A percentile compares a stretch with the other conserved stretches of the same genome.
phyloP scores from a whole-genome alignment of 1,139 yeast species.

The Zygoascus meyerae region DNA sequence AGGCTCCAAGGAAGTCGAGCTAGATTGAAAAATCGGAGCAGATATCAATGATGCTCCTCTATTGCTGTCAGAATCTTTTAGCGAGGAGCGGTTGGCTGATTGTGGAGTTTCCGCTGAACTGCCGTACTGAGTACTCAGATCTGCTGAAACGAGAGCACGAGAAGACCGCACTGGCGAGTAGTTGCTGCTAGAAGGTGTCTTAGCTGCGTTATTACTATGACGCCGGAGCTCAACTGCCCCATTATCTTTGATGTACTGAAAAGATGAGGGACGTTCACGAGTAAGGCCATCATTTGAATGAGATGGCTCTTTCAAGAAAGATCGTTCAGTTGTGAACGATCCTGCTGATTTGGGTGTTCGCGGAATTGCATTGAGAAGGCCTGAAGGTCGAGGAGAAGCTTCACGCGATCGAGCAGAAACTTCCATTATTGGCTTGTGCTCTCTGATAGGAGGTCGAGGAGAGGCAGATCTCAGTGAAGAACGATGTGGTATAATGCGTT shows the following conservation, averaged over 20 bases:
- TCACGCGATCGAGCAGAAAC: background rate
- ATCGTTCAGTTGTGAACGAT: too few relatives aligned
- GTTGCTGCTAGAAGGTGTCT: slow-evolving; percentile 2
- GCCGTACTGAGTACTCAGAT: background rate
- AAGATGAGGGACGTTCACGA: background rate
- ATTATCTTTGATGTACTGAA: too few relatives aligned
- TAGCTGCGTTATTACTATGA: background rate
- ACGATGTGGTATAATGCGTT: slow-evolving; percentile 19
- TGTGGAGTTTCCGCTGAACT: background rate
- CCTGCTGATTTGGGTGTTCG: background rate
- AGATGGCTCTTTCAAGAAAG: background rate
- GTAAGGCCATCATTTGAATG: background rate
- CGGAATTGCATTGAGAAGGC: background rate
- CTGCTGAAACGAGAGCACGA: background rate
- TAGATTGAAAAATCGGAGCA: slow-evolving; percentile 8
- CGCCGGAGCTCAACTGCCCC: too few relatives aligned
- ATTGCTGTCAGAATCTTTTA: background rate
- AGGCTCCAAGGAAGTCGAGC: slow-evolving; percentile 3
- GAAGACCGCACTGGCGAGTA: slow-evolving; percentile 1
- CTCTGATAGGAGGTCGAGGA: slow-evolving; percentile 12
- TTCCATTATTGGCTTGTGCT: too few relatives aligned
- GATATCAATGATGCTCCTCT: slow-evolving; percentile 1
- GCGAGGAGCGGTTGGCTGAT: too few relatives aligned
- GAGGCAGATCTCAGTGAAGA: slow-evolving; percentile 21
- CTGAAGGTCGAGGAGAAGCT: background rate